Percentiles rank a stretch among this genome's conserved stretches.
phyloP scores from a whole-genome alignment of 164 flowering plant genomes.

The Liriodendron chinense region DNA sequence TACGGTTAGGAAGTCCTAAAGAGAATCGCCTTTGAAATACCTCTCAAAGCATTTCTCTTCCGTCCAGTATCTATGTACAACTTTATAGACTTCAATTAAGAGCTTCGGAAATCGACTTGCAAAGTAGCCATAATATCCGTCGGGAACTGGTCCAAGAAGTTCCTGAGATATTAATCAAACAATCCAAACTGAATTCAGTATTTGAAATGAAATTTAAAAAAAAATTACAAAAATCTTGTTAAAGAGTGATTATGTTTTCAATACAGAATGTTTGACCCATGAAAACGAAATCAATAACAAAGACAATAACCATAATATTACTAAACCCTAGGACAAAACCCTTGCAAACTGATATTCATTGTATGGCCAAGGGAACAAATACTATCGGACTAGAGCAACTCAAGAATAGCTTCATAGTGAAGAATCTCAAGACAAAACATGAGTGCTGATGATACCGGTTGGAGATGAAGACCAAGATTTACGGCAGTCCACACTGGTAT shows the following conservation, averaged over 20 bases:
- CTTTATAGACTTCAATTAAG: slow-evolving; percentile 79
- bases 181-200: not conserved
- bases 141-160: slow-evolving; percentile 70
- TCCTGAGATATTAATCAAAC: slow-evolving; percentile 34
- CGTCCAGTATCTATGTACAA: slow-evolving; percentile 41
- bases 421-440: too few species aligned
- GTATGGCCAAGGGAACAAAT: too few species aligned
- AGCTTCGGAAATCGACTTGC: slow-evolving; percentile 69
- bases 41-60: slow-evolving; percentile 64
- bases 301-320: too few species aligned
- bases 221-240: not conserved
- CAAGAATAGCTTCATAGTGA: too few species aligned
- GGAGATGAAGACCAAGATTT: not conserved
- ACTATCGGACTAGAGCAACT: too few species aligned
- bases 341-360: too few species aligned
- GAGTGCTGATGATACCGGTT: not conserved
- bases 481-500: not conserved
- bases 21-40: slow-evolving; percentile 36
- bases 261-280: too few species aligned
- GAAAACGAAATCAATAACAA: too few species aligned
- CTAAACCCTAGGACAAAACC: too few species aligned
- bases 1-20: too few species aligned
- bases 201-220: not conserved
- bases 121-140: slow-evolving; percentile 76
- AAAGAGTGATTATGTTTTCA: too few species aligned